Conservation (phyloP, 208 protist species). For the Leishmania aethiopica region DNA sequence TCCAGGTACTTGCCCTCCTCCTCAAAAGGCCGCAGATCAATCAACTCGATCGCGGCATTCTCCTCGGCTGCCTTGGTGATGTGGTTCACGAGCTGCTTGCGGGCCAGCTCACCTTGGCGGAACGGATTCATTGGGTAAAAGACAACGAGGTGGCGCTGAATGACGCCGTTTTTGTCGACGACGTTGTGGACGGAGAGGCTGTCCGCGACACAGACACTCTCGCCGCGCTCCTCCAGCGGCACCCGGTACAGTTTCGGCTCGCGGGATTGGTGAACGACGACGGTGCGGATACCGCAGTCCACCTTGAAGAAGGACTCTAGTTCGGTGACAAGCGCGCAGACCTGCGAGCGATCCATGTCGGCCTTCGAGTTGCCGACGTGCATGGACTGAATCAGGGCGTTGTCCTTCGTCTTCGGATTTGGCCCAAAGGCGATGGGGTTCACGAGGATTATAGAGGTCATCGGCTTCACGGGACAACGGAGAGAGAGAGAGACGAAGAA, state of each 20-base stretch:
- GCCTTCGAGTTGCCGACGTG: conserved; percentile 35
- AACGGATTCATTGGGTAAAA: conserved; percentile 71
- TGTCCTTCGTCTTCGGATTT: conserved; percentile 24
- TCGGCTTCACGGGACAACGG: background rate
- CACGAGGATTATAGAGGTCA: conserved; percentile 42
- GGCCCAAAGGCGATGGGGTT: conserved; percentile 38
- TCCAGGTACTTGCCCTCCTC: conserved; percentile 55
- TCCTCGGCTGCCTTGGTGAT: conserved; percentile 32
- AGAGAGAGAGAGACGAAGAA: background rate
- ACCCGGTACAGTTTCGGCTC: conserved; percentile 30
- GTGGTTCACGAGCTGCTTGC: conserved; percentile 52
- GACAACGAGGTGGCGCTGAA: conserved; percentile 62
- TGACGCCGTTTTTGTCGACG: conserved; percentile 52
- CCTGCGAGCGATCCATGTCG: conserved; percentile 38
- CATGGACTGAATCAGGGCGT: conserved; percentile 30
- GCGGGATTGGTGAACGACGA: conserved; percentile 27
- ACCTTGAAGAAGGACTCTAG: conserved; percentile 22
- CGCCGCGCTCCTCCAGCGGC: conserved; percentile 43
- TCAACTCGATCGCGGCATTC: conserved; percentile 43
- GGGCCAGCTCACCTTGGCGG: conserved; percentile 60
- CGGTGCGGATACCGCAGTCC: conserved; percentile 22
- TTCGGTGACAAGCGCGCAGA: conserved; percentile 29
- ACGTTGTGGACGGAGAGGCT: conserved; percentile 75
- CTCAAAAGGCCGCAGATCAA: conserved; percentile 69
- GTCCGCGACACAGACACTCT: conserved; percentile 51